Base-by-base conservation (phyloP, 164 flowering plant genomes). In the Santalum album region DNA sequence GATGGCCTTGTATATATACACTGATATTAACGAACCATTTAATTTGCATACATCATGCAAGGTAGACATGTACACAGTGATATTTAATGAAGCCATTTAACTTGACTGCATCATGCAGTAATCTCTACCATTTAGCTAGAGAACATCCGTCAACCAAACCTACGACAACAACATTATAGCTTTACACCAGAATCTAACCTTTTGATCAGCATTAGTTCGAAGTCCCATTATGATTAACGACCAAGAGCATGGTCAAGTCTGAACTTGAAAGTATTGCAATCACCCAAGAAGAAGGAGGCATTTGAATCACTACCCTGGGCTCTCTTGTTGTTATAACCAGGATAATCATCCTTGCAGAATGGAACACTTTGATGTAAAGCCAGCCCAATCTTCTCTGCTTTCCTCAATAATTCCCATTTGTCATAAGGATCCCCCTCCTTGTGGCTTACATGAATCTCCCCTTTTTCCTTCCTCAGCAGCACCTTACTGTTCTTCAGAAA, bases 381-480 rank as follows among this genome's bases (percentile, higher is more conserved):
- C 40, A 76, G 64, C 7, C 79, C 81, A 17, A 47, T 60, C 59
- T 79, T 72, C 67, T 63, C 67, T 2, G 78, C 78, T 38, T 69
- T 72, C 55, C 52, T 63, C 25, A 57, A 72, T 23, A 78, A 48
- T n/a, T 69, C 63, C 80, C 83, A 78, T 48, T 75, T 60, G 62
- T 73, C 35, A 52, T 73, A 75, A 7, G 76, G 78, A 0, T 75
- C 60, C 6, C 78, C 77, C 6, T 32, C 60, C 69, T 79, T 79
- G 57, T 76, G 77, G 3, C 56, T 53, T 1, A 79, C 59, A 45
- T 79, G 84, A 51, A 79, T 70, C 66, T 79, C 80, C 2, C 81
- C 84, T 3, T 38, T 56, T 21, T 52, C 69, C 26, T 58, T 52
- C 51, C n/a, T 65, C 16, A 72, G n/a, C 47, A 79, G 60, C 46